These are phyloP conservation scores for Colletotrichum liaoningense DNA, from an alignment of 2,329 filamentous ascomycete genomes.

Conservation along the genomic window DNA sequence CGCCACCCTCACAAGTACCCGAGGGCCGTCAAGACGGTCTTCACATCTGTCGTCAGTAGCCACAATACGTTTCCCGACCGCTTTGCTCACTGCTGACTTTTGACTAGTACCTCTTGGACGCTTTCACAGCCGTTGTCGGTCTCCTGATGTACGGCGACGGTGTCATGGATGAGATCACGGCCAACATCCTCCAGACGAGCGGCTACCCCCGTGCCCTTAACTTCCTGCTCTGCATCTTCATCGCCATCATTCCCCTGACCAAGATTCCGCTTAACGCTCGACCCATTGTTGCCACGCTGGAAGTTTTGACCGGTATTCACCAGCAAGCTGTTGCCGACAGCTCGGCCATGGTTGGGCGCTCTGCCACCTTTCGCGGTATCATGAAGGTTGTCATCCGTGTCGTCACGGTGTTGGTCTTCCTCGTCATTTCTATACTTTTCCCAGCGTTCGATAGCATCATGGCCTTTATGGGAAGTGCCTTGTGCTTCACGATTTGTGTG, in stretches of 20 bases:
- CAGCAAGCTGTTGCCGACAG: conserved; percentile 56
- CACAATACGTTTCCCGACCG: neutral
- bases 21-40: conserved; percentile 81
- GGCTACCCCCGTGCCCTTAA: conserved; percentile 81
- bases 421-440: conserved; percentile 76
- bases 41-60: conserved; percentile 79
- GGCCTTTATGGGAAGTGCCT: conserved; percentile 87
- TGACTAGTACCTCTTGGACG: conserved; percentile 79
- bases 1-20: conserved; percentile 83
- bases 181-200: conserved; percentile 81
- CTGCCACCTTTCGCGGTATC: conserved; percentile 66
- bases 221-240: conserved; percentile 85
- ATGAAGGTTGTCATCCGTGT: conserved; percentile 73
- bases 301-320: conserved; percentile 83
- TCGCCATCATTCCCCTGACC: conserved; percentile 92
- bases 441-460: conserved; percentile 91
- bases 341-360: conserved; percentile 63
- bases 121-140: conserved; percentile 83
- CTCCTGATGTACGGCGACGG: conserved; percentile 94
- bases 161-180: conserved; percentile 90
- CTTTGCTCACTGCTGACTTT: conserved; percentile 9
- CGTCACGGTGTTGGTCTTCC: conserved; percentile 75
- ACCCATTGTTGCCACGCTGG: conserved; percentile 85
- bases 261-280: conserved; percentile 94
- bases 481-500: conserved; percentile 95